These are phyloP conservation scores for Salix brachista DNA, from an alignment of 345 rosid genomes.

Conservation along the genomic window DNA sequence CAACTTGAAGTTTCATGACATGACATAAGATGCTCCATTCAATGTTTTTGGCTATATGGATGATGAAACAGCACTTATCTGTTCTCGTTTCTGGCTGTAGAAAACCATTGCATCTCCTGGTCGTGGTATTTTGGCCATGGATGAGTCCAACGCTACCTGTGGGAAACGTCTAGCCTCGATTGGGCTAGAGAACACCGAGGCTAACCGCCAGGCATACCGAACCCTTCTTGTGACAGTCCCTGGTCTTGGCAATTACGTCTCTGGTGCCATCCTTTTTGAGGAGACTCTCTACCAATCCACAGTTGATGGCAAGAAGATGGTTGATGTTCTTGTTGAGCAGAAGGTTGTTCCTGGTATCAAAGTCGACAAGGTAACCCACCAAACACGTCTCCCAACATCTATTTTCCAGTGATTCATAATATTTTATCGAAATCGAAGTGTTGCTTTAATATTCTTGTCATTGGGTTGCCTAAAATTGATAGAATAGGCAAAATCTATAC, in stretches of 20 bases:
- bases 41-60: not conserved
- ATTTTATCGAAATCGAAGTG: not conserved
- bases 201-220: conserved; percentile 93
- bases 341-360: conserved; percentile 96
- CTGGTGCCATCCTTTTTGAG: conserved; percentile 92
- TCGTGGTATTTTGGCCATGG: conserved; percentile 98
- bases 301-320: conserved; percentile 79
- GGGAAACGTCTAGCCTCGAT: conserved; percentile 93
- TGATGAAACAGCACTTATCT: not conserved
- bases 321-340: conserved; percentile 82
- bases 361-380: conserved; percentile 73
- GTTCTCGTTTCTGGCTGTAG: conserved; percentile 30
- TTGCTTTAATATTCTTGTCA: not conserved
- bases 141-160: conserved; percentile 93
- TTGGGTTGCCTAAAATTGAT: not conserved
- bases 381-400: not conserved
- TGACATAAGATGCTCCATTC: not conserved
- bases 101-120: conserved; percentile 94
- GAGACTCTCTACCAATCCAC: conserved; percentile 98
- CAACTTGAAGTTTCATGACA: not conserved
- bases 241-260: conserved; percentile 79
- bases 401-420: not conserved
- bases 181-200: conserved; percentile 95
- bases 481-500: not conserved
- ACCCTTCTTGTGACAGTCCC: conserved; percentile 78